A percentile compares a stretch with the other conserved stretches of the same genome.
These are phyloP conservation scores for Trichocladium uniseriatum DNA, from an alignment of 495 filamentous ascomycete genomes.

Conservation along the genomic window DNA sequence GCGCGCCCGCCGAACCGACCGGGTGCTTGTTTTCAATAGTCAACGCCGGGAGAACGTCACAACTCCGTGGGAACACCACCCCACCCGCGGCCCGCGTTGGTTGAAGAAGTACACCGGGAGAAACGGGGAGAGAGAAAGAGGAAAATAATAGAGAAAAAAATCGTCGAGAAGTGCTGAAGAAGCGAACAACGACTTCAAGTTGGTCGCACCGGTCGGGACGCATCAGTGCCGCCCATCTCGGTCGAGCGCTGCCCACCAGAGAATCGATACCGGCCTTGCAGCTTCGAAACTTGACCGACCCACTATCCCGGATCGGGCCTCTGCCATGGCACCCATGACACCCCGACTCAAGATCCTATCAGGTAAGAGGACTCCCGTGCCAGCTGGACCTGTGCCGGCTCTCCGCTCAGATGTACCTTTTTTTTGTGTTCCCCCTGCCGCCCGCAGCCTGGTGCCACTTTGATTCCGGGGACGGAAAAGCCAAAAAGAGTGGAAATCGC, in stretches of 20 bases:
- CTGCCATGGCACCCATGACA: slow-evolving; percentile 43
- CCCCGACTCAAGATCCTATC: slow-evolving; percentile 47
- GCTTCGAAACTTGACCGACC: slow-evolving; percentile 28
- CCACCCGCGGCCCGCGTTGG: not conserved
- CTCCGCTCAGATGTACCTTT: slow-evolving; percentile 7
- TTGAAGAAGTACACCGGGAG: slow-evolving; percentile 1
- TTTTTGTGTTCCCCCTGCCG: slow-evolving; percentile 16
- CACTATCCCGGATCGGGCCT: slow-evolving; percentile 36
- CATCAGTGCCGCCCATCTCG: slow-evolving; percentile 13
- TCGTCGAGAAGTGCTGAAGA: slow-evolving; percentile 1
- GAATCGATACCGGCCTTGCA: slow-evolving; percentile 21
- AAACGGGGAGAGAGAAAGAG: not conserved
- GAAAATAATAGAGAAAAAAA: slow-evolving; percentile 1
- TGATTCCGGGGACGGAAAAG: slow-evolving; percentile 16
- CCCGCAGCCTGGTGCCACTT: slow-evolving; percentile 26
- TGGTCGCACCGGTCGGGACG: slow-evolving; percentile 14
- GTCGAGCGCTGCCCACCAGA: slow-evolving; percentile 23
- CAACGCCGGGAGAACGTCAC: slow-evolving; percentile 4
- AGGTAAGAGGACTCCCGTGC: slow-evolving; percentile 34
- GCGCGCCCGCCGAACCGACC: slow-evolving; percentile 8
- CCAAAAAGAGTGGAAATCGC: slow-evolving; percentile 23
- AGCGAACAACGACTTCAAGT: not conserved
- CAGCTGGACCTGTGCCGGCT: slow-evolving; percentile 19
- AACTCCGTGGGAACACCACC: slow-evolving; percentile 3
- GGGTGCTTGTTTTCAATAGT: slow-evolving; percentile 5